Evolutionary conservation across 1,139 yeast species (phyloP).

Genomic region (Saccharomyces pastorianus): DNA sequence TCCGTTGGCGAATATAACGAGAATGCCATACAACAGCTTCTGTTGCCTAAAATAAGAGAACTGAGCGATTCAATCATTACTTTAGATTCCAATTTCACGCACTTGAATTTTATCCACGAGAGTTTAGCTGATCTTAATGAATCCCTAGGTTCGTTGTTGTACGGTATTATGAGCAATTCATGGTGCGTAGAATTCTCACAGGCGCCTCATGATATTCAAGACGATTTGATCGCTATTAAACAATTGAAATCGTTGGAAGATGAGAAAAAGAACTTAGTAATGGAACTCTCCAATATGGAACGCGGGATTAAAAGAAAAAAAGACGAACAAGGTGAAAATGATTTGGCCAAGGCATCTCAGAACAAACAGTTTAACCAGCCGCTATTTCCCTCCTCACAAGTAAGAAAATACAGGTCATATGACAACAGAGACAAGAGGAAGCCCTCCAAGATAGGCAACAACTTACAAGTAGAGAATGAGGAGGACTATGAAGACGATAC

Average conservation of each 20-base stretch:
- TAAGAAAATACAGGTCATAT: background rate
- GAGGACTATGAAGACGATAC: slow-evolving; percentile 25
- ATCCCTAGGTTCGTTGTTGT: slow-evolving; percentile 52
- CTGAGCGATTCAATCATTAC: slow-evolving; percentile 36
- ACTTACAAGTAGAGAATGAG: background rate
- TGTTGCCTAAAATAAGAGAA: slow-evolving; percentile 27
- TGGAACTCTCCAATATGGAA: slow-evolving; percentile 10
- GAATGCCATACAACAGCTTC: slow-evolving; percentile 20
- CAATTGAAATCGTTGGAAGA: slow-evolving; percentile 14
- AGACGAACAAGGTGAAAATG: slow-evolving; percentile 2
- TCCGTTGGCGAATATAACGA: slow-evolving; percentile 12
- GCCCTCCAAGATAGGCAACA: background rate
- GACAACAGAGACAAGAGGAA: background rate
- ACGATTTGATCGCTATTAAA: slow-evolving; percentile 18
- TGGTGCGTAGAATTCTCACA: slow-evolving; percentile 54
- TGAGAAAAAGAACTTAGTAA: slow-evolving; percentile 17
- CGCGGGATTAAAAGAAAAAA: slow-evolving; percentile 2
- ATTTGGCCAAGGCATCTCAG: background rate
- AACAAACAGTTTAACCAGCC: slow-evolving; percentile 8
- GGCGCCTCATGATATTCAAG: slow-evolving; percentile 22
- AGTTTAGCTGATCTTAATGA: slow-evolving; percentile 51
- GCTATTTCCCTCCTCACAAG: slow-evolving; percentile 6
- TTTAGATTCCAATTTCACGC: slow-evolving; percentile 41
- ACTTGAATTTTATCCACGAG: slow-evolving; percentile 43
- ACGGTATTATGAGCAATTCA: slow-evolving; percentile 55